Evolutionary conservation across 208 protist species (phyloP), one percentile per base, ranked within the genome.

Genomic region (Trypanosoma boissoni): DNA sequence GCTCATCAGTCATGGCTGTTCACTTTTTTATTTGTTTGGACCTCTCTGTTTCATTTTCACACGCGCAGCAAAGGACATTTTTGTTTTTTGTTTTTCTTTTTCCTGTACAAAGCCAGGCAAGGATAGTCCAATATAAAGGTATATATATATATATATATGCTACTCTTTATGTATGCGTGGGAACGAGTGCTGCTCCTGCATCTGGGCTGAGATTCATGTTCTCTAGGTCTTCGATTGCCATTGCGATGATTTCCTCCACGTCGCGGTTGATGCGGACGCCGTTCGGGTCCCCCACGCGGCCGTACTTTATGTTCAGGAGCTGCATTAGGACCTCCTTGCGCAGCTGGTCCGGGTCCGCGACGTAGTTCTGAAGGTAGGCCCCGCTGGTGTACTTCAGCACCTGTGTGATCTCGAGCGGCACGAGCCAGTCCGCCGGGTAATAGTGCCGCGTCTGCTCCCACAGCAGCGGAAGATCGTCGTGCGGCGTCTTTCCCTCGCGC

Each of bases 371-470:
- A 49, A 93, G 54, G 61, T 84, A 93, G 10, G 51, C 59, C 9
- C 80, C 86, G 28, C 74, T 91, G 6, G 78, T 85, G 70, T 91
- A 93, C 67, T 93, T 93, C 12, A 93, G 67, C 31, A 93, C 72
- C 68, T 93, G 86, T 24, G 86, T 87, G 18, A 93, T 71, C 72
- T 93, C 82, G 26, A 93, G 68, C 36, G 83, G 82, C 53, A 93
- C 83, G 7, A 93, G 78, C 83, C 86, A 93, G 68, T 93, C 86
- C 3, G 68, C 66, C 12, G 82, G 78, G 72, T 93, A 93, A 73
- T 93, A 93, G 56, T 90, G 76, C 44, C 76, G 75, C 34, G 74
- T 85, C 65, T 93, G 86, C 59, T 90, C 82, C 86, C 86, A 93
- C 60, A 93, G 49, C 8, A 91, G 66, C 20, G 71, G 61, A n/a